Evolutionary conservation across 352 stramenopile genomes (phyloP), one percentile per base, ranked within the genome.

Genomic region (Globisporangium camurandrum): DNA sequence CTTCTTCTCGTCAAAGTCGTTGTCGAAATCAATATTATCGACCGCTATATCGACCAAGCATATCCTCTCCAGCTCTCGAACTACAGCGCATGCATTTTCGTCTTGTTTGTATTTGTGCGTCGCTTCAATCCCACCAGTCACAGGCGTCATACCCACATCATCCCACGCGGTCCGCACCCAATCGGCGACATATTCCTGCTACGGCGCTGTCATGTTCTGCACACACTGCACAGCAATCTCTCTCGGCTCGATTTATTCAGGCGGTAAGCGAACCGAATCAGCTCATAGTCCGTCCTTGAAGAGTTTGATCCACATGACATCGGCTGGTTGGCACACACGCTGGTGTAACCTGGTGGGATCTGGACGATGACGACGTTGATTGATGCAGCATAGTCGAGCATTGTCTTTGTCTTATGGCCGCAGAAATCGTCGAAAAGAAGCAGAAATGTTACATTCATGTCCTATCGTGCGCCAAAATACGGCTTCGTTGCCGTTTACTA

Each of bases 401-500:
- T 11, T 11, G 6, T 6, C 30, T 34, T 34, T n/a, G n/a, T n/a
- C n/a, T n/a, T n/a, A n/a, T n/a, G n/a, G n/a, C n/a, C n/a, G n/a
- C n/a, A n/a, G n/a, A n/a, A n/a, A n/a, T n/a, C n/a, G 30, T 34
- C 30, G 11, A 34, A 11, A 6, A 34, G 30, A 6, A 34, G 30
- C 30, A 34, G 30, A 6, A 34, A 6, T 11, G 30, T 6, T 6
- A 34, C 30, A 11, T 6, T 12, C 11, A 11, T 12, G 30, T 34
- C 30, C 6, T 6, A 11, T 6, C 11, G 30, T 11, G 30, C 6
- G 30, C 30, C 30, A 11, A 12, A 34, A 11, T 34, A 16, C 24
- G n/a, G 23, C 19, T 26, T 46, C 33, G 41, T 46, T 46, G 24
- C 24, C 41, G 41, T 31, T 34, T 24, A 46, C 41, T 4, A 34